Evolutionary conservation across 495 filamentous ascomycete genomes (phyloP).

Genomic region (Trypethelium eluteriae): DNA sequence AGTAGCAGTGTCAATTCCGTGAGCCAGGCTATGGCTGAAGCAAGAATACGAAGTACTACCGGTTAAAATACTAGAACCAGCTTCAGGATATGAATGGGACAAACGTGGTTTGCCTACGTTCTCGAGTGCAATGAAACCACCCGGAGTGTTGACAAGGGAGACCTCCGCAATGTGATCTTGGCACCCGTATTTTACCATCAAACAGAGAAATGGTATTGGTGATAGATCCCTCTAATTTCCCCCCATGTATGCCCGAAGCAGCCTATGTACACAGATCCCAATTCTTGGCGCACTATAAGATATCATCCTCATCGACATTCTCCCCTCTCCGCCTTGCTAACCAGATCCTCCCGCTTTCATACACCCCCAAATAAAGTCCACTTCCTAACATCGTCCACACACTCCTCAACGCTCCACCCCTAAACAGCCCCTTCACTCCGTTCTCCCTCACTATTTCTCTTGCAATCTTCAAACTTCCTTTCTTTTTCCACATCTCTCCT

Average conservation of each 20-base stretch:
- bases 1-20: too few species aligned
- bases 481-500: constrained; percentile 25
- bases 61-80: too few species aligned
- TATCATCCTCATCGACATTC: constrained; percentile 26
- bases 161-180: too few species aligned
- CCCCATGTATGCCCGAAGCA: neutral
- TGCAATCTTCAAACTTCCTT: constrained; percentile 49
- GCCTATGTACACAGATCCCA: neutral
- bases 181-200: too few species aligned
- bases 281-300: constrained; percentile 13
- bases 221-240: neutral
- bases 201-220: too few species aligned
- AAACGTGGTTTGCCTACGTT: too few species aligned
- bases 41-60: too few species aligned
- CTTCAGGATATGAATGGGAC: too few species aligned
- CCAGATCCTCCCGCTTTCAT: constrained; percentile 70
- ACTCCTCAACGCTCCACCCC: constrained; percentile 66
- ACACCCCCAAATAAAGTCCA: constrained; percentile 77
- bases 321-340: constrained; percentile 48
- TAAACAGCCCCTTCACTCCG: constrained; percentile 66
- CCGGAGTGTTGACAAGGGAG: too few species aligned
- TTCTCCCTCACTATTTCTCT: constrained; percentile 53
- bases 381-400: constrained; percentile 74
- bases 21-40: too few species aligned
- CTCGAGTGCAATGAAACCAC: too few species aligned